Evolutionary conservation across 1,284 basidiomycete genomes (phyloP).

Genomic region (Omphalotus olearius): DNA sequence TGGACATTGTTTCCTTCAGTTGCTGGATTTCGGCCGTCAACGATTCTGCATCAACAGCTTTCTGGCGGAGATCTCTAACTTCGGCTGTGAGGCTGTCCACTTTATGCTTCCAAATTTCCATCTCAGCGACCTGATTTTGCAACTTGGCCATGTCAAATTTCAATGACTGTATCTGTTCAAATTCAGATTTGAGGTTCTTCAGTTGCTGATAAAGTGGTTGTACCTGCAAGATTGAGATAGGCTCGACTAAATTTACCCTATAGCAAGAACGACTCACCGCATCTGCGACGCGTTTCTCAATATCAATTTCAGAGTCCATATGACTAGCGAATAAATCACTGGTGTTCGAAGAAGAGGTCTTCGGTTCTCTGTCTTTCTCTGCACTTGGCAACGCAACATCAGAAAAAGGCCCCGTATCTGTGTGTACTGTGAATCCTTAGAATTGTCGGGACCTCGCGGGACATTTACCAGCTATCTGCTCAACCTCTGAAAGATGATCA

Average conservation of each 20-base stretch:
- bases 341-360: conserved; percentile 7
- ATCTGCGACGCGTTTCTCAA: conserved; percentile 29
- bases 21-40: conserved; percentile 33
- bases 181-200: conserved; percentile 35
- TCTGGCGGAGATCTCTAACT: conserved; percentile 35
- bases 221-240: conserved; percentile 32
- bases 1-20: conserved; percentile 22
- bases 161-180: conserved; percentile 36
- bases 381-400: too few relatives aligned
- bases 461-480: too few relatives aligned
- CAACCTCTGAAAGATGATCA: too few relatives aligned
- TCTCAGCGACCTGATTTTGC: conserved; percentile 29
- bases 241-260: background rate
- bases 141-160: conserved; percentile 34
- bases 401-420: background rate
- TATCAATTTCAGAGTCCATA: conserved; percentile 22
- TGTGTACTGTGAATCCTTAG: background rate
- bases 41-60: conserved; percentile 28
- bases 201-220: conserved; percentile 52
- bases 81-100: conserved; percentile 36
- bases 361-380: background rate
- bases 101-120: conserved; percentile 30
- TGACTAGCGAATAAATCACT: conserved; percentile 8
- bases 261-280: conserved; percentile 30
- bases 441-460: too few relatives aligned